Conservation (phyloP, 2,329 filamentous ascomycete genomes). For the Talaromyces rugulosus region DNA sequence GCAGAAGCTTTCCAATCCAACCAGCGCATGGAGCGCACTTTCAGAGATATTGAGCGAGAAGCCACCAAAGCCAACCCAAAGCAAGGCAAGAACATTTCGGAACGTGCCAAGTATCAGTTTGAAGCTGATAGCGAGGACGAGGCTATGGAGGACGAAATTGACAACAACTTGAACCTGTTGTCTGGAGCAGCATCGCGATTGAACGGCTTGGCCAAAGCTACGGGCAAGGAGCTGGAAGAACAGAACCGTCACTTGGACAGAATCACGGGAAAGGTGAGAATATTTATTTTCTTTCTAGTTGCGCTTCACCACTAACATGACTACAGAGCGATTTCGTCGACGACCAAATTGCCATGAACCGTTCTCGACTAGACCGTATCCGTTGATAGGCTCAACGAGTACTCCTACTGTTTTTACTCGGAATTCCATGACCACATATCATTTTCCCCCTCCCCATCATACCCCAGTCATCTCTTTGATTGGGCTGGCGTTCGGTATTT, state of each 20-base stretch:
- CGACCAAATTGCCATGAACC: conserved; percentile 75
- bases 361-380: conserved; percentile 62
- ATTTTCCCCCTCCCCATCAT: not conserved
- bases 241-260: conserved; percentile 75
- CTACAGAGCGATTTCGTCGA: conserved; percentile 74
- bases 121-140: conserved; percentile 70
- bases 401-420: not conserved
- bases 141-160: conserved; percentile 67
- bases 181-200: conserved; percentile 62
- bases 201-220: conserved; percentile 69
- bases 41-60: conserved; percentile 60
- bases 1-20: conserved; percentile 48
- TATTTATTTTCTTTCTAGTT: conserved; percentile 5
- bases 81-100: conserved; percentile 52
- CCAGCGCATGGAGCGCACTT: conserved; percentile 61
- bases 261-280: conserved; percentile 69
- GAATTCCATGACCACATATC: not conserved
- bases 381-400: conserved; percentile 21
- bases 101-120: conserved; percentile 70
- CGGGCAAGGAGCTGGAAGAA: conserved; percentile 68
- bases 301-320: conserved; percentile 18
- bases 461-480: not conserved
- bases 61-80: conserved; percentile 45
- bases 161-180: conserved; percentile 59
- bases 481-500: conserved; percentile 1